Base-by-base conservation (phyloP, 345 rosid genomes). In the Viola odorata region DNA sequence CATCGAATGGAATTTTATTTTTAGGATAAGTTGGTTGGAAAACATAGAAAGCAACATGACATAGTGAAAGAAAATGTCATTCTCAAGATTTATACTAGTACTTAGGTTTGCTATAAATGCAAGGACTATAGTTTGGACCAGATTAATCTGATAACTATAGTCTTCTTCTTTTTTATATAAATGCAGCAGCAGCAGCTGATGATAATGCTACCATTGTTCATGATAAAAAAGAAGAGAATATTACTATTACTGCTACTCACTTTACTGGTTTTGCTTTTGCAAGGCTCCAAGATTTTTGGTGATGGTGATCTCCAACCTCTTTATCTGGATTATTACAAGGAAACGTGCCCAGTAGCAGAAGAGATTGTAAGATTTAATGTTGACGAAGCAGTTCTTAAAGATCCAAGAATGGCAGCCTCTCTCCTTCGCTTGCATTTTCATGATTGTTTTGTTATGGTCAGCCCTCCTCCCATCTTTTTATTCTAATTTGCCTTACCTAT, bases 351-450 rank as follows among this genome's bases (percentile, higher is more conserved):
- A 32, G 56, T 70, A 36, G 85, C 85, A 12, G 88, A 86, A 65
- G 83, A 86, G 54, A 88, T 86, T 15, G 83, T 84, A 12, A 80
- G 82, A 63, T 71, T 70, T 50, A 69, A 65, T 58, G 84, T 91
- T 0, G 83, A 79, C 65, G 70, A 68, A 52, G 96, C 89, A 32
- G 76, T 88, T 44, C 71, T 76, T 15, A 81, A 67, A 74, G 80
- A 85, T 69, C 98, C 98, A 58, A 79, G 91, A 6, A 79, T 85
- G 81, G 96, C 96, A 0, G 96, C 91, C 36, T 83, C 88, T n/a
- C 80, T 91, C 42, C 88, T 88, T 47, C 85, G 96, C 39, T 66
- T 91, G 50, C 96, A 91, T 45, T 91, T 86, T 57, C 96, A 91
- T 36, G 98, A 91, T 63, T 91, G 98, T 66, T 85, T 91, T 51